phyloP scores from a whole-genome alignment of 2,329 filamentous ascomycete species.

The Fusarium zealandicum region DNA sequence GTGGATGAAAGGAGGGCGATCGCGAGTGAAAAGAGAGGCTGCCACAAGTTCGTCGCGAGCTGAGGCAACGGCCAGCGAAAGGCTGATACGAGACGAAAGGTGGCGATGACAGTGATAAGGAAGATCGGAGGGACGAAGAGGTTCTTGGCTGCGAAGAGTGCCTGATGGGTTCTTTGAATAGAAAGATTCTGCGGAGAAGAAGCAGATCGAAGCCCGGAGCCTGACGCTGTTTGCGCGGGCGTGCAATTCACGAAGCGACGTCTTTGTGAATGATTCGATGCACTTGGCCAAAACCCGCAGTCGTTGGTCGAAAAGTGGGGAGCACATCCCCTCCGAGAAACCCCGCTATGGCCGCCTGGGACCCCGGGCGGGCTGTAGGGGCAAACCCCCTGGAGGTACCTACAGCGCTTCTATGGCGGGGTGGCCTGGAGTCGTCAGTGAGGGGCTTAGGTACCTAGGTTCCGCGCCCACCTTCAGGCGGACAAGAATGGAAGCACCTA shows the following conservation, averaged over 20 bases:
- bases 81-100: slow-evolving; percentile 8
- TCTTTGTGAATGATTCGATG: slow-evolving; percentile 38
- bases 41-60: slow-evolving; percentile 10
- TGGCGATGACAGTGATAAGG: slow-evolving; percentile 2
- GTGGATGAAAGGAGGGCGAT: slow-evolving; percentile 8
- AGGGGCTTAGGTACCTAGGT: slow-evolving; percentile 9
- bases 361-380: not conserved
- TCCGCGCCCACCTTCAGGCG: not conserved
- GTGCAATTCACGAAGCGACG: slow-evolving; percentile 33
- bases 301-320: slow-evolving; percentile 32
- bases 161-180: not conserved
- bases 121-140: not conserved
- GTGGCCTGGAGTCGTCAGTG: slow-evolving; percentile 15
- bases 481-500: not conserved
- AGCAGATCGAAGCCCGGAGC: slow-evolving; percentile 23
- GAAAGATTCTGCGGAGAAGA: slow-evolving; percentile 3
- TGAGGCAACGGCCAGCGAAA: slow-evolving; percentile 8
- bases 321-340: slow-evolving; percentile 19
- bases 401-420: slow-evolving; percentile 20
- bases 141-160: not conserved
- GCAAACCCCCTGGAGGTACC: not conserved
- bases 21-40: slow-evolving; percentile 12
- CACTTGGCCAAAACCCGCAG: slow-evolving; percentile 26
- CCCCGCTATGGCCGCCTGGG: slow-evolving; percentile 20
- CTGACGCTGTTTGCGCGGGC: slow-evolving; percentile 25